Percentiles rank a stretch among this genome's conserved stretches.
These are phyloP conservation scores for Cryphonectria naterciae DNA, from an alignment of 2,329 filamentous ascomycete genomes.

Conservation along the genomic window DNA sequence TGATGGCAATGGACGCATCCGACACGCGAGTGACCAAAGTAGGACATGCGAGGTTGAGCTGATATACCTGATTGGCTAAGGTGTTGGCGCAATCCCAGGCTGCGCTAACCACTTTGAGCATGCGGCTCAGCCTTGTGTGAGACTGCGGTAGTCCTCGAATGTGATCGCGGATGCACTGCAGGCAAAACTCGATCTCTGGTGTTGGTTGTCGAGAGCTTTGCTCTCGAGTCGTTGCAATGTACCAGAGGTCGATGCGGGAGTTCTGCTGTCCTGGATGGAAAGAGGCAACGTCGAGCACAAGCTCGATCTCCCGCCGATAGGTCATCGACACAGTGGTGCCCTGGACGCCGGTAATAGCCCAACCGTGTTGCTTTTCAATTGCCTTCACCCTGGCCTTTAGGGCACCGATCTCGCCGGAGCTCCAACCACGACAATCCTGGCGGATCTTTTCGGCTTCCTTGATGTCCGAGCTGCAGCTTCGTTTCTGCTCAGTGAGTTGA, in stretches of 20 bases:
- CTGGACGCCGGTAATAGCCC: constrained; percentile 70
- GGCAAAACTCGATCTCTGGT: constrained; percentile 73
- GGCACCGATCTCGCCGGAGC: constrained; percentile 74
- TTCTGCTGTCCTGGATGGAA: constrained; percentile 56
- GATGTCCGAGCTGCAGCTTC: constrained; percentile 73
- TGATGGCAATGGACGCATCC: constrained; percentile 68
- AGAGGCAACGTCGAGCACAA: constrained; percentile 69
- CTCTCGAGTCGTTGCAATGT: constrained; percentile 64
- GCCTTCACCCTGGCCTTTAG: constrained; percentile 73
- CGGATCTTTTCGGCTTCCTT: constrained; percentile 79
- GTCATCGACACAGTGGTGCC: constrained; percentile 71
- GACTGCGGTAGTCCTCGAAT: constrained; percentile 65
- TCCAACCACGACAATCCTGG: constrained; percentile 91
- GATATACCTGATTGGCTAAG: constrained; percentile 63
- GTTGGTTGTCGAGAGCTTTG: constrained; percentile 59
- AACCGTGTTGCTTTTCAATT: constrained; percentile 70
- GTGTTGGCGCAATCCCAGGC: constrained; percentile 69
- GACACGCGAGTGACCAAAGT: constrained; percentile 66
- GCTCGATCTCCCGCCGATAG: constrained; percentile 72
- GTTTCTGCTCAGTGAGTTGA: constrained; percentile 67
- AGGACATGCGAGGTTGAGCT: constrained; percentile 66
- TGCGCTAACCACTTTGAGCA: constrained; percentile 62
- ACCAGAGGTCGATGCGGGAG: constrained; percentile 69
- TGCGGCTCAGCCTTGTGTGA: constrained; percentile 57
- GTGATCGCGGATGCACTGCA: constrained; percentile 72